Conservation (phyloP, 768 basidiomycete species). For the Steccherinum ochraceum region DNA sequence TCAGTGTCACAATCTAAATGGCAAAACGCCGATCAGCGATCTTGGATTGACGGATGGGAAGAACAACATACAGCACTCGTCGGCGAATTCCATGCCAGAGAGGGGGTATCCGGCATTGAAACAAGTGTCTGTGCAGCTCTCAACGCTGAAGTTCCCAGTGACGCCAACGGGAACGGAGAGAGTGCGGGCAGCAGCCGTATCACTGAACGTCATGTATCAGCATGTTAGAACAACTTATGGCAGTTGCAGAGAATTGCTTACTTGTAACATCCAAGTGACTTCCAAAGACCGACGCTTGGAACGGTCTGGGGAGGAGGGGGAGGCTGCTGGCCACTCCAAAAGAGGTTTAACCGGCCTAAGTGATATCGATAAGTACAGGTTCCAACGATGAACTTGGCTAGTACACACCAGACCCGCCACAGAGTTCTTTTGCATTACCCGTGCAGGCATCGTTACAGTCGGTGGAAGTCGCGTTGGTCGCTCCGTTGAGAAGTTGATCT, state of each 20-base stretch:
- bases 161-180: constrained; percentile 28
- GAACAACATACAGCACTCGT: constrained; percentile 18
- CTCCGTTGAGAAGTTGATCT: constrained; percentile 40
- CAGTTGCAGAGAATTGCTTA: constrained; percentile 29
- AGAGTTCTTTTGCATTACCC: constrained; percentile 54
- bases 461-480: constrained; percentile 32
- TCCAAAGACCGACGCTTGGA: constrained; percentile 55
- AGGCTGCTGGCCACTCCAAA: constrained; percentile 53
- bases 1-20: constrained; percentile 42
- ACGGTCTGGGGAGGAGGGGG: constrained; percentile 49
- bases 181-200: constrained; percentile 26
- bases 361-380: too few relatives aligned
- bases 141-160: constrained; percentile 42
- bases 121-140: constrained; percentile 56
- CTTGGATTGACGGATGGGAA: background rate
- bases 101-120: constrained; percentile 42
- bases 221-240: too few relatives aligned
- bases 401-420: constrained; percentile 61
- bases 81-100: constrained; percentile 35
- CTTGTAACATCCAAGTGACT: constrained; percentile 72
- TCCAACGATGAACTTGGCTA: too few relatives aligned
- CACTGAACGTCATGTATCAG: constrained; percentile 18
- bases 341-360: constrained; percentile 47
- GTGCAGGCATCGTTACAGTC: constrained; percentile 60
- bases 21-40: constrained; percentile 6